Conservation (phyloP, 805 yeast species). For the Monosporozyma aquatica region DNA sequence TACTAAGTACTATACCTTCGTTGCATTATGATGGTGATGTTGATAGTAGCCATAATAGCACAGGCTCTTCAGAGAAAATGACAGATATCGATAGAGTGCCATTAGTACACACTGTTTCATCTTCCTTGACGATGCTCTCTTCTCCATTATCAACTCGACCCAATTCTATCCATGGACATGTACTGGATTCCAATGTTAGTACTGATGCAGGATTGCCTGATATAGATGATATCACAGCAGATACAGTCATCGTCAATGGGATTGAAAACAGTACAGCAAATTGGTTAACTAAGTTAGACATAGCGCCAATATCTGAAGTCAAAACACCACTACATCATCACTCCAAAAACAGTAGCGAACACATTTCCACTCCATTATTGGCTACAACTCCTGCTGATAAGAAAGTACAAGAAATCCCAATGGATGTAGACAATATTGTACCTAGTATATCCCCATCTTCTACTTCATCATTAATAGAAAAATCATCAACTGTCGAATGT, state of each 20-base stretch:
- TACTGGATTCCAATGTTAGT: too few relatives aligned
- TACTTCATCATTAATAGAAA: background rate
- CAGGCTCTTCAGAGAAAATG: background rate
- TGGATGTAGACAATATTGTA: background rate
- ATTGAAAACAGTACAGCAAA: background rate
- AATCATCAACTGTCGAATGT: background rate
- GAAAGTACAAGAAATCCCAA: too few relatives aligned
- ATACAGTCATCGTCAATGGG: background rate
- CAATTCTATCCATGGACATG: too few relatives aligned
- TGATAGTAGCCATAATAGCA: background rate
- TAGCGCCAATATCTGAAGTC: background rate
- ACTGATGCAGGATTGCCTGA: too few relatives aligned
- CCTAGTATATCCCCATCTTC: background rate
- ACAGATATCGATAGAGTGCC: background rate
- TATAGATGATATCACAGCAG: background rate
- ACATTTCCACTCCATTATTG: background rate
- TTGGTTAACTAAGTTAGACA: background rate
- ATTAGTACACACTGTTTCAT: background rate
- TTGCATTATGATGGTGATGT: slow-evolving; percentile 9
- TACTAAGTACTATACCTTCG: slow-evolving; percentile 16
- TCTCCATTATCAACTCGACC: background rate
- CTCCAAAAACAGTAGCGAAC: background rate
- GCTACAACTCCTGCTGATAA: too few relatives aligned
- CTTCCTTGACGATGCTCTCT: background rate
- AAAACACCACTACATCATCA: background rate